A percentile compares a stretch with the other conserved stretches of the same genome.
phyloP scores from a whole-genome alignment of 805 yeast genomes.

The Schizosaccharomyces lindneri region DNA sequence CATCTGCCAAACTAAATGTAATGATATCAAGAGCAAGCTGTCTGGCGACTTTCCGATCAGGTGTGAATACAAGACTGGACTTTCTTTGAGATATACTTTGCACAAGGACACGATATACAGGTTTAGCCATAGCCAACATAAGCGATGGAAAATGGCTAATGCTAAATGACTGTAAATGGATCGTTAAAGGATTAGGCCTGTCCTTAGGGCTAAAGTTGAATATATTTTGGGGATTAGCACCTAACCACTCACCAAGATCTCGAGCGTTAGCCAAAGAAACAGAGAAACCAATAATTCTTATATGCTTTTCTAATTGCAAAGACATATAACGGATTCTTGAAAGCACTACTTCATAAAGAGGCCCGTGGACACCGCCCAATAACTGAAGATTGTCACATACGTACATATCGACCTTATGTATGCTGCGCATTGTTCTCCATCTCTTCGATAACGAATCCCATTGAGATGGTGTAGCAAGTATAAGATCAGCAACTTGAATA shows the following conservation, averaged over 20 bases:
- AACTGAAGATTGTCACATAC: slow-evolving; percentile 53
- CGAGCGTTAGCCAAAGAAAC: slow-evolving; percentile 47
- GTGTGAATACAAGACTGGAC: slow-evolving; percentile 29
- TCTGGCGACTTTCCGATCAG: slow-evolving; percentile 28
- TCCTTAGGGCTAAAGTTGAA: slow-evolving; percentile 49
- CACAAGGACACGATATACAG: slow-evolving; percentile 21
- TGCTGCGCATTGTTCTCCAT: slow-evolving; percentile 53
- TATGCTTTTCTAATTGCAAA: slow-evolving; percentile 30
- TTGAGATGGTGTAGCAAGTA: slow-evolving; percentile 57
- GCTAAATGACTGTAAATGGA: slow-evolving; percentile 24
- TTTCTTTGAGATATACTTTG: slow-evolving; percentile 11
- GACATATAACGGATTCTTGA: slow-evolving; percentile 50
- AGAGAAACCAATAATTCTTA: slow-evolving; percentile 46
- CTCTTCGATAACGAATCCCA: slow-evolving; percentile 50
- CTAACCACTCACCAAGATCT: slow-evolving; percentile 74
- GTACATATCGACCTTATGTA: slow-evolving; percentile 41
- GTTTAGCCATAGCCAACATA: slow-evolving; percentile 25
- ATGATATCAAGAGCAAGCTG: slow-evolving; percentile 26
- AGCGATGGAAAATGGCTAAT: slow-evolving; percentile 28
- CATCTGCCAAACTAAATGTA: slow-evolving; percentile 14
- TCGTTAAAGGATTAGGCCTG: slow-evolving; percentile 29
- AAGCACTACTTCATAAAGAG: slow-evolving; percentile 41
- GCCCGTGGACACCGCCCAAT: slow-evolving; percentile 36
- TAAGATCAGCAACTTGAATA: slow-evolving; percentile 35
- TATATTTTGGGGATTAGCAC: slow-evolving; percentile 30